Conservation (phyloP, 2,329 filamentous ascomycete genomes). For the Xylariaceae sp. region DNA sequence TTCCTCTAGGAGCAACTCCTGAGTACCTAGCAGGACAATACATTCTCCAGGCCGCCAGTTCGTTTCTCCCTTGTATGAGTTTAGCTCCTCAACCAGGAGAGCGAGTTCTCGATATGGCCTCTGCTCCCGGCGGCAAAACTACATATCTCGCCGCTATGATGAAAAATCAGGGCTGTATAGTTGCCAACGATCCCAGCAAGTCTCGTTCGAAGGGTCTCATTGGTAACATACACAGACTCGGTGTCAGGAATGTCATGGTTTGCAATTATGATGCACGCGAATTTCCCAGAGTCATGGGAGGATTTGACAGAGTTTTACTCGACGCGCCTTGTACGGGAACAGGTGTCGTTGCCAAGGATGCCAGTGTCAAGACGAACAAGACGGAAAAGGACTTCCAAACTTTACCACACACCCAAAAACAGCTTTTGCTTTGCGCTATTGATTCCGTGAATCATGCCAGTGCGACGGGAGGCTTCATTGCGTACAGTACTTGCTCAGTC, state of each 20-base stretch:
- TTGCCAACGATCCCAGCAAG: constrained; percentile 96
- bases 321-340: constrained; percentile 93
- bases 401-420: constrained; percentile 91
- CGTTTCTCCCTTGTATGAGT: constrained; percentile 96
- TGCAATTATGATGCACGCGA: constrained; percentile 93
- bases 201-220: constrained; percentile 92
- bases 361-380: constrained; percentile 97
- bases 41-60: constrained; percentile 93
- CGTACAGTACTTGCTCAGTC: constrained; percentile 62
- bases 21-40: constrained; percentile 98
- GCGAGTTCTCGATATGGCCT: constrained; percentile 88
- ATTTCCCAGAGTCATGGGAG: constrained; percentile 90
- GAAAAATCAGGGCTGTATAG: constrained; percentile 93
- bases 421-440: constrained; percentile 86
- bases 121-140: constrained; percentile 92
- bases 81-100: constrained; percentile 91
- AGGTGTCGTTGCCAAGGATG: constrained; percentile 95
- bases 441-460: constrained; percentile 89
- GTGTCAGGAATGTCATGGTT: constrained; percentile 89
- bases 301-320: constrained; percentile 75
- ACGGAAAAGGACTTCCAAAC: constrained; percentile 91
- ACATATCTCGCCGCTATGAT: constrained; percentile 95
- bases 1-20: constrained; percentile 75
- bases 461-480: constrained; percentile 87
- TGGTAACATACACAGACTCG: constrained; percentile 93